Percentiles rank a stretch among this genome's conserved stretches.
These are phyloP conservation scores for Fusarium sp. DNA, from an alignment of 2,329 filamentous ascomycete genomes.

Conservation along the genomic window DNA sequence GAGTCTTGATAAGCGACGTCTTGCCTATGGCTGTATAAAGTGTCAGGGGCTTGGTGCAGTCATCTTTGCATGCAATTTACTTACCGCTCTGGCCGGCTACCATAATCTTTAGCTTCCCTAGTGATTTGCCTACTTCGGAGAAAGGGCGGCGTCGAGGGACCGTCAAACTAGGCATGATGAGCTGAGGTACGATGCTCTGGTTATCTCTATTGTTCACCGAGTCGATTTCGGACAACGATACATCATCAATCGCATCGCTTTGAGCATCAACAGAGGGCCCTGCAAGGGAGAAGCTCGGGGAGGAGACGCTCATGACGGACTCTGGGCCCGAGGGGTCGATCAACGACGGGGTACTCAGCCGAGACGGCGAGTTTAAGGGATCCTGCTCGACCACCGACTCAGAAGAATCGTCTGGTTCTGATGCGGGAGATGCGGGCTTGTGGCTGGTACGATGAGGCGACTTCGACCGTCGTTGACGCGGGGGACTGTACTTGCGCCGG, in stretches of 20 bases:
- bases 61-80: conserved; percentile 2
- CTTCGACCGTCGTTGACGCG: conserved; percentile 25
- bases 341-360: conserved; percentile 43
- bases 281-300: conserved; percentile 61
- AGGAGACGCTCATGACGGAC: conserved; percentile 58
- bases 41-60: conserved; percentile 4
- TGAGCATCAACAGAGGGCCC: conserved; percentile 52
- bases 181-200: conserved; percentile 66
- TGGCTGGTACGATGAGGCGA: conserved; percentile 19
- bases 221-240: conserved; percentile 25
- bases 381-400: conserved; percentile 32
- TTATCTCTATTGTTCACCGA: conserved; percentile 31
- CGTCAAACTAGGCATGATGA: conserved; percentile 97
- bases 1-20: conserved; percentile 86
- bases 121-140: conserved; percentile 81
- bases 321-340: conserved; percentile 41
- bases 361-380: conserved; percentile 34
- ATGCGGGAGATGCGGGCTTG: conserved; percentile 29
- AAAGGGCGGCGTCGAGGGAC: conserved; percentile 92
- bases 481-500: conserved; percentile 36
- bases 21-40: conserved; percentile 76
- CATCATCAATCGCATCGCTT: conserved; percentile 38
- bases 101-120: conserved; percentile 90
- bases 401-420: conserved; percentile 19
- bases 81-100: conserved; percentile 81